A percentile compares a stretch with the other conserved stretches of the same genome.
Evolutionary conservation across 1,284 basidiomycete genomes (phyloP).

Genomic region (Takashimella tepidaria): DNA sequence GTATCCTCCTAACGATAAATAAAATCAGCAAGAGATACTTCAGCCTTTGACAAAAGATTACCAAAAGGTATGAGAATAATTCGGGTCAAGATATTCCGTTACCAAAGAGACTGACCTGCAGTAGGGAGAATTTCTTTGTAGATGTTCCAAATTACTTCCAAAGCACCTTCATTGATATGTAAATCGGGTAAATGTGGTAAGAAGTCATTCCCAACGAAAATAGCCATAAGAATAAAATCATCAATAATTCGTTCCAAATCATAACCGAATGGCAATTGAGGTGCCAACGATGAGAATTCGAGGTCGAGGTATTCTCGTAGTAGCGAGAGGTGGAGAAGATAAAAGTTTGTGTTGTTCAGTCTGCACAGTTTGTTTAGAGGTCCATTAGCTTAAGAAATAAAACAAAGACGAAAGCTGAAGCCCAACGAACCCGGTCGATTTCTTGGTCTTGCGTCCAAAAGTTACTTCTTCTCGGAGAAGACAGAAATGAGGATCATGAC

Average conservation of each 20-base stretch:
- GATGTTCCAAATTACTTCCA: constrained; percentile 86
- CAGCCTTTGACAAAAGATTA: no score
- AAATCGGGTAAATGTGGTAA: constrained; percentile 92
- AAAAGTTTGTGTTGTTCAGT: constrained; percentile 85
- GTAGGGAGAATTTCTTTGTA: constrained; percentile 87
- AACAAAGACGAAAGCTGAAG: no score
- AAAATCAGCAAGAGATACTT: no score
- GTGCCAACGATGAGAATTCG: constrained; percentile 67
- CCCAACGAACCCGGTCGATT: constrained; percentile 59
- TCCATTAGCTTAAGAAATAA: neutral
- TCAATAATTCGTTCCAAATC: constrained; percentile 91
- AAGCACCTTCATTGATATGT: constrained; percentile 95
- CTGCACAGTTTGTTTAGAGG: constrained; percentile 50
- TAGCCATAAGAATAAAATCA: constrained; percentile 92
- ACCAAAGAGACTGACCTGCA: constrained; percentile 67
- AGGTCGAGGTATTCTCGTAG: constrained; percentile 96
- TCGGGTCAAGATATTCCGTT: no score
- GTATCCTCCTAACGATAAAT: constrained; percentile 76
- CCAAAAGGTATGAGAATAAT: no score
- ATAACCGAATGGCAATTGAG: constrained; percentile 62
- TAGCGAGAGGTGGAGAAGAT: constrained; percentile 86
- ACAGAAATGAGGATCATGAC: constrained; percentile 98
- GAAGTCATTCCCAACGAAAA: constrained; percentile 97
- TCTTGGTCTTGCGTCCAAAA: constrained; percentile 78
- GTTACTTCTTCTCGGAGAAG: constrained; percentile 96